Conservation (phyloP, 306 rosid genomes). For the Chamaecrista fasciculata region DNA sequence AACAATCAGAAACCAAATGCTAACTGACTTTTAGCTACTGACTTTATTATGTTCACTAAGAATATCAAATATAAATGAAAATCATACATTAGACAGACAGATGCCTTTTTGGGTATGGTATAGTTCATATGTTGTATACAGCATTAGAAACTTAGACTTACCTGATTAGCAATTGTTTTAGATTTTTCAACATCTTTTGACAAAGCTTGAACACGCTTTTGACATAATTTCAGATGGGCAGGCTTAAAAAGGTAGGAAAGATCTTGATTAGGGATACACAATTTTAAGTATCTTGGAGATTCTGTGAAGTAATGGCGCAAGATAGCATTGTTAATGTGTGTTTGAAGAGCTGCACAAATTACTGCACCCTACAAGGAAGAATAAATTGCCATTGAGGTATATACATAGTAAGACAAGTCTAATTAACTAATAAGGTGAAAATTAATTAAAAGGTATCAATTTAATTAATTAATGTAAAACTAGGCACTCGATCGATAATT, state of each 20-base stretch:
- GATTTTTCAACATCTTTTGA: constrained; percentile 79
- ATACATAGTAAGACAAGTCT: constrained; percentile 11
- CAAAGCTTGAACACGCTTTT: constrained; percentile 69
- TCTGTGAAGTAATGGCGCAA: constrained; percentile 83
- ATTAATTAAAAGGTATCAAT: not conserved
- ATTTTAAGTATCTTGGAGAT: too few relatives aligned
- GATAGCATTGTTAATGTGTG: constrained; percentile 93
- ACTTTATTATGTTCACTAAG: too few relatives aligned
- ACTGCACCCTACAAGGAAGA: constrained; percentile 75
- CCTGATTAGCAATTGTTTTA: constrained; percentile 69
- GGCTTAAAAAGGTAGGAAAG: constrained; percentile 53
- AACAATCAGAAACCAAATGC: too few relatives aligned
- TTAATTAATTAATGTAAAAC: too few relatives aligned
- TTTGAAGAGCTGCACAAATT: constrained; percentile 95
- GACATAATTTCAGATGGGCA: constrained; percentile 49
- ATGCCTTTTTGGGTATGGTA: not conserved
- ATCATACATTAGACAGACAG: too few relatives aligned
- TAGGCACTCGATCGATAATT: too few relatives aligned
- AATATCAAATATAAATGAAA: too few relatives aligned
- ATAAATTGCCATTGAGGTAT: constrained; percentile 17
- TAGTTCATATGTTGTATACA: not conserved
- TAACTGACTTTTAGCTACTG: too few relatives aligned
- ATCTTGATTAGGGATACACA: constrained; percentile 56
- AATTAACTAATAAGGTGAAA: too few relatives aligned
- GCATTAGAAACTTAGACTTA: constrained; percentile 40